Conservation (phyloP, 345 rosid genomes). For the Melaleuca alternifolia region DNA sequence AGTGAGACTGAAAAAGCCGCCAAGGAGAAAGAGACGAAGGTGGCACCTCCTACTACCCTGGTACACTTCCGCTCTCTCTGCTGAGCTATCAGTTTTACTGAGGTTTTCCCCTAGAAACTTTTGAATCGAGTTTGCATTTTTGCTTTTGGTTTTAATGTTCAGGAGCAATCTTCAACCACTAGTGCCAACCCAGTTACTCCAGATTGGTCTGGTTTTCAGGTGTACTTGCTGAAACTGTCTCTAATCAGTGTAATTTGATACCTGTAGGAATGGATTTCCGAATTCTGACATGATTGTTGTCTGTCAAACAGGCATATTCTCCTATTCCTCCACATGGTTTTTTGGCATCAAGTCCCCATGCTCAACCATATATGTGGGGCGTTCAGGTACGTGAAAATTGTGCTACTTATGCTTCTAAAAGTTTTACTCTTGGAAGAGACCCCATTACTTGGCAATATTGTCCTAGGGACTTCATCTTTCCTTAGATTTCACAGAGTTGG, state of each 20-base stretch:
- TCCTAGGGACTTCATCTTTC: not conserved
- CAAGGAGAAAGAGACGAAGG: slow-evolving; percentile 35
- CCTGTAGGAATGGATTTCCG: slow-evolving; percentile 1
- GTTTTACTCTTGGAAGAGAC: not conserved
- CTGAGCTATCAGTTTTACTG: not conserved
- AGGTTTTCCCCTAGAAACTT: not conserved
- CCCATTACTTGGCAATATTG: not conserved
- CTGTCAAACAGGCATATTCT: slow-evolving; percentile 63
- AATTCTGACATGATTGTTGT: slow-evolving; percentile 6
- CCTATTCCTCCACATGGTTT: slow-evolving; percentile 93
- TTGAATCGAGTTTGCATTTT: not conserved
- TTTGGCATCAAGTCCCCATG: slow-evolving; percentile 95
- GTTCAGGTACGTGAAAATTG: slow-evolving; percentile 62
- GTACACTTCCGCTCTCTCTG: slow-evolving; percentile 19
- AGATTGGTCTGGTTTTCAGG: slow-evolving; percentile 99
- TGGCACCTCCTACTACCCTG: slow-evolving; percentile 49
- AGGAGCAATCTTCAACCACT: slow-evolving; percentile 65
- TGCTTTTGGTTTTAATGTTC: not conserved
- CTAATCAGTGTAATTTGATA: not conserved
- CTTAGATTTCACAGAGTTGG: not conserved
- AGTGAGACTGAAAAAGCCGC: slow-evolving; percentile 55
- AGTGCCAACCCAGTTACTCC: slow-evolving; percentile 56
- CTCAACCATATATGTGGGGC: slow-evolving; percentile 99
- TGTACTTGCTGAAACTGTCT: slow-evolving; percentile 7
- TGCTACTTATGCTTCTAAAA: not conserved